Percentiles rank a stretch among this genome's conserved stretches.
phyloP scores from a whole-genome alignment of 2,329 filamentous ascomycete genomes.

The Microdochium paspali region DNA sequence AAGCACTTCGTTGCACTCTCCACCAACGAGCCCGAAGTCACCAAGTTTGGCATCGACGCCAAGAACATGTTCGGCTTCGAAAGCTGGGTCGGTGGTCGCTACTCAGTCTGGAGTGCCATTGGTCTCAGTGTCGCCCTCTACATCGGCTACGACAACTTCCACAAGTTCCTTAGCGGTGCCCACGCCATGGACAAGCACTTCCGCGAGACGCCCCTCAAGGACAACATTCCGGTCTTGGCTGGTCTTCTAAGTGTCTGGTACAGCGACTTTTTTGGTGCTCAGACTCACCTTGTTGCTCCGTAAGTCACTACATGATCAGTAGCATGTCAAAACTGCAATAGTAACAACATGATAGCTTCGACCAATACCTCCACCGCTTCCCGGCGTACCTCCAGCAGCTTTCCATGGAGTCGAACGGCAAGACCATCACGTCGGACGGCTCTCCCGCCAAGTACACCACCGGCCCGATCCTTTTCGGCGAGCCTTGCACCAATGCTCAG shows the following conservation, averaged over 20 bases:
- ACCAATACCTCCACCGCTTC: constrained; percentile 99
- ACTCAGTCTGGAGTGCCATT: constrained; percentile 98
- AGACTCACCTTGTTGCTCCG: constrained; percentile 95
- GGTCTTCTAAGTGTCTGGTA: constrained; percentile 97
- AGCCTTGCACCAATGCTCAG: constrained; percentile 97
- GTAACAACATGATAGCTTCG: constrained; percentile 64
- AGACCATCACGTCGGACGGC: constrained; percentile 84
- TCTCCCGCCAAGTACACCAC: constrained; percentile 96
- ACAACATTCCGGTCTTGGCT: constrained; percentile 91
- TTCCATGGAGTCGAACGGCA: constrained; percentile 99
- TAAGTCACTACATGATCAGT: too few species aligned
- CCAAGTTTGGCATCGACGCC: constrained; percentile 96
- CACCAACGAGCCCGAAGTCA: constrained; percentile 89
- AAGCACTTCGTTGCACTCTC: constrained; percentile 99
- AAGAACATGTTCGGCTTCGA: constrained; percentile 99
- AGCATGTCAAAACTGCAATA: too few species aligned
- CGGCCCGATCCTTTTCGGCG: constrained; percentile 89
- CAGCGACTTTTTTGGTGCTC: constrained; percentile 95
- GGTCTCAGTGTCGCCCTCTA: constrained; percentile 90
- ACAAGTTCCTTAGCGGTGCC: constrained; percentile 87
- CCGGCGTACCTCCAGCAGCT: constrained; percentile 97
- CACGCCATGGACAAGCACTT: constrained; percentile 99
- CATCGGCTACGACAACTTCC: constrained; percentile 96
- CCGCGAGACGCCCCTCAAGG: constrained; percentile 75
- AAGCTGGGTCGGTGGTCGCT: constrained; percentile 96